These are phyloP conservation scores for Linum tenue DNA, from an alignment of 345 rosid genomes.

Conservation along the genomic window DNA sequence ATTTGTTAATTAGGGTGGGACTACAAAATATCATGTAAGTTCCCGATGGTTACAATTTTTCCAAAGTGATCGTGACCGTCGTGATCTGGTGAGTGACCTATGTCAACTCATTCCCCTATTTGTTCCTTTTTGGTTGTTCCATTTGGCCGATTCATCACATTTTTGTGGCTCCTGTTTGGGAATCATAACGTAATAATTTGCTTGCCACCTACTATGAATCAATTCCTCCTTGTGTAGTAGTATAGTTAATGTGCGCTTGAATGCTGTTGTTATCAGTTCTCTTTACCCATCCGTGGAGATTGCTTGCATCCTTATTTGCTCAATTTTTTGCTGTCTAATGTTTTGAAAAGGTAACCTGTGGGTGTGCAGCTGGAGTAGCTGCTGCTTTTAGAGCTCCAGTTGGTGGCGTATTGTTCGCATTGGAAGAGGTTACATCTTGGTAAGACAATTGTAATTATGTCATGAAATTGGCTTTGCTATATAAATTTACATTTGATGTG, in stretches of 20 bases:
- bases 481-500: neutral
- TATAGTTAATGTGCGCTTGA: neutral
- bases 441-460: constrained; percentile 21
- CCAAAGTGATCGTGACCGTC: constrained; percentile 83
- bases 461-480: neutral
- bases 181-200: neutral
- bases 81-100: constrained; percentile 70
- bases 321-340: constrained; percentile 25
- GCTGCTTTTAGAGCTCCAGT: constrained; percentile 99
- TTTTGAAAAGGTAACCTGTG: constrained; percentile 92
- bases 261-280: neutral
- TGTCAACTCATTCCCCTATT: neutral
- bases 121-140: too few relatives aligned
- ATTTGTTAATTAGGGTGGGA: constrained; percentile 53
- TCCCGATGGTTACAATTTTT: constrained; percentile 90
- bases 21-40: constrained; percentile 82
- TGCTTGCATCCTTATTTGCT: constrained; percentile 13
- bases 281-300: constrained; percentile 13
- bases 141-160: too few relatives aligned
- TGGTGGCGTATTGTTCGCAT: constrained; percentile 96
- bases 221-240: neutral
- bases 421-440: constrained; percentile 99
- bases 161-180: neutral
- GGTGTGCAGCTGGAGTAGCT: constrained; percentile 99
- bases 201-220: neutral